Evolutionary conservation across 2,329 filamentous ascomycete species (phyloP).

Genomic region (Hypoxylon sp.): DNA sequence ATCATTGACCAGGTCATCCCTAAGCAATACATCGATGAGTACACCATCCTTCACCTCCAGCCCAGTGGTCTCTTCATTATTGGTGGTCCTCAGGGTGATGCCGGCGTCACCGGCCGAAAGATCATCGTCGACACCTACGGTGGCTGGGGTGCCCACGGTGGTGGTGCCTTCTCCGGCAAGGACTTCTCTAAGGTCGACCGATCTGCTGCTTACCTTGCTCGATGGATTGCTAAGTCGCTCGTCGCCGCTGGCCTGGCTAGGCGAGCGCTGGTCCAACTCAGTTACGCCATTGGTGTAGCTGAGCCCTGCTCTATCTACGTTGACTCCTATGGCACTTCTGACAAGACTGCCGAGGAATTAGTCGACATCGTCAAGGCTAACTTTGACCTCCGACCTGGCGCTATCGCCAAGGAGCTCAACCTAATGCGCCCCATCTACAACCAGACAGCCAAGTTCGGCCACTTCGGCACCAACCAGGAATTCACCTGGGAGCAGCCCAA

Average conservation of each 20-base stretch:
- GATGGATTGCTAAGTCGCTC: slow-evolving; percentile 99
- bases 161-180: slow-evolving; percentile 99
- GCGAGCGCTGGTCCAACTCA: slow-evolving; percentile 95
- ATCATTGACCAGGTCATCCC: slow-evolving; percentile 97
- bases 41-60: slow-evolving; percentile 97
- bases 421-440: slow-evolving; percentile 97
- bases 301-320: slow-evolving; percentile 99
- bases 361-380: slow-evolving; percentile 94
- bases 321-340: slow-evolving; percentile 95
- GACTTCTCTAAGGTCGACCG: slow-evolving; percentile 99
- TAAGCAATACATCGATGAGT: slow-evolving; percentile 88
- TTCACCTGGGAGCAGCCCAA: slow-evolving; percentile 99
- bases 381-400: slow-evolving; percentile 98
- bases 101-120: slow-evolving; percentile 98
- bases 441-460: slow-evolving; percentile 99
- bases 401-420: slow-evolving; percentile 97
- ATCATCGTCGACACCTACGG: slow-evolving; percentile 99
- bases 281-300: slow-evolving; percentile 98
- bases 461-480: slow-evolving; percentile 96
- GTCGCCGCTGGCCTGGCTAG: slow-evolving; percentile 90
- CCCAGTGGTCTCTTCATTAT: slow-evolving; percentile 99
- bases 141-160: slow-evolving; percentile 99
- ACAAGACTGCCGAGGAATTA: slow-evolving; percentile 90
- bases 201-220: slow-evolving; percentile 95
- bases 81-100: slow-evolving; percentile 98